A percentile compares a stretch with the other conserved stretches of the same genome.
Conservation (phyloP, 768 basidiomycete genomes). For the Russula lepida region DNA sequence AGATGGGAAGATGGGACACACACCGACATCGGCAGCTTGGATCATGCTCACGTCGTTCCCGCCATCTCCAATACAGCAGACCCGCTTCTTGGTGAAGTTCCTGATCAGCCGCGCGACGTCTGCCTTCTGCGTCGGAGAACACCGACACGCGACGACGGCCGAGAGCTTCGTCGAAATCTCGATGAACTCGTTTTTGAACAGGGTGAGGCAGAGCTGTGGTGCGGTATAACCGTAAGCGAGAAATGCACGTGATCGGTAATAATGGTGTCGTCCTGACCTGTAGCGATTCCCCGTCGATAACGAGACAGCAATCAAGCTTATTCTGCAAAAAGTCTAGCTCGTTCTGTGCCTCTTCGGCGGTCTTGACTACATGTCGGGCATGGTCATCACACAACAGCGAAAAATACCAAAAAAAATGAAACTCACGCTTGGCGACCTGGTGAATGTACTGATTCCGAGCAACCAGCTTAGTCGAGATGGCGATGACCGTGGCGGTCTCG, state of each 20-base stretch:
- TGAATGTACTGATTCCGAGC: conserved; percentile 96
- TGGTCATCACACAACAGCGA: conserved; percentile 1
- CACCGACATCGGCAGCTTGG: conserved; percentile 96
- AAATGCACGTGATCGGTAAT: neutral
- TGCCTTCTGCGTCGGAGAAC: conserved; percentile 98
- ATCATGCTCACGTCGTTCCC: conserved; percentile 99
- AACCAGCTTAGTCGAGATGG: conserved; percentile 93
- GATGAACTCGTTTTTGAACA: conserved; percentile 91
- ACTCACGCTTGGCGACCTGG: conserved; percentile 83
- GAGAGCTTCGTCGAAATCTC: conserved; percentile 94
- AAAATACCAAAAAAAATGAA: neutral
- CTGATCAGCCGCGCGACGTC: conserved; percentile 94
- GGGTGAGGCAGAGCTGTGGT: conserved; percentile 73
- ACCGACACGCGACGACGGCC: conserved; percentile 94
- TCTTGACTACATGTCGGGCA: conserved; percentile 53
- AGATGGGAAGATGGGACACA: conserved; percentile 33
- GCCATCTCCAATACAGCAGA: conserved; percentile 98
- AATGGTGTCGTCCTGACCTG: conserved; percentile 45
- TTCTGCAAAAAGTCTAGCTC: conserved; percentile 90
- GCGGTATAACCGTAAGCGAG: neutral
- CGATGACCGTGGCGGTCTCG: conserved; percentile 97
- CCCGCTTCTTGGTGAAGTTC: conserved; percentile 82
- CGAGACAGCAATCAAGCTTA: conserved; percentile 94
- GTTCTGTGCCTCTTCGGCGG: conserved; percentile 71
- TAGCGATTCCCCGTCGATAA: conserved; percentile 95